Evolutionary conservation across 352 stramenopile species (phyloP), one percentile per base, ranked within the genome.

Genomic region (Aphanomyces cochlioides): DNA sequence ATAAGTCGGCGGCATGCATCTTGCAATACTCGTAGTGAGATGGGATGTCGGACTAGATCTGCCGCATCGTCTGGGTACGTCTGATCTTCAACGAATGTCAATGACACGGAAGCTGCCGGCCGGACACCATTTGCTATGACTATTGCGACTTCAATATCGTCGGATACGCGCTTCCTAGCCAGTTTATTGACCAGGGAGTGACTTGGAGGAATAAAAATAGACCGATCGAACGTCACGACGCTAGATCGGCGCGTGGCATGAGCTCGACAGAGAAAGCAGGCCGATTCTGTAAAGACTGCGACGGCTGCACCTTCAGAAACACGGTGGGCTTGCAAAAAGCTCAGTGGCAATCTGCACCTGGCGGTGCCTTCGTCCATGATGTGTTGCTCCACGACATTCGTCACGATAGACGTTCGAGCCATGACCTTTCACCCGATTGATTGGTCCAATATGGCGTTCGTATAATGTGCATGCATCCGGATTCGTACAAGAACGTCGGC

Each of bases 361-460:
- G 75, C 74, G 12, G 83, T 88, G 75, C 90, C 90, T 63, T 77
- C 72, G 54, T 87, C 78, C 56, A 75, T 57, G 41, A 28, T 50
- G 41, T 56, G 59, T 19, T 36, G 19, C 21, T 48, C 39, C 8
- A 67, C 59, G 28, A 45, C 59, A 7, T 37, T 39, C 21, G 54
- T 17, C 6, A 67, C 41, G 19, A 28, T 28, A 28, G 28, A 28
- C 28, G 28, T 28, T 28, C 28, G 28, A 28, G 58, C 58, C 15
- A 43, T 41, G 13, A 38, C 39, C 58, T 54, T 66, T 19, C 45
- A 28, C 28, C 28, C 28, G 28, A 28, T 28, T 28, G 28, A 28
- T 28, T 28, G 28, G 28, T 28, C 28, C 28, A 28, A 28, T 28
- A 28, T 28, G 28, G 28, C 28, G 28, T 28, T 28, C 28, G 28